Evolutionary conservation across 352 stramenopile genomes (phyloP), one percentile per base, ranked within the genome.

Genomic region (Phytophthora megakarya): DNA sequence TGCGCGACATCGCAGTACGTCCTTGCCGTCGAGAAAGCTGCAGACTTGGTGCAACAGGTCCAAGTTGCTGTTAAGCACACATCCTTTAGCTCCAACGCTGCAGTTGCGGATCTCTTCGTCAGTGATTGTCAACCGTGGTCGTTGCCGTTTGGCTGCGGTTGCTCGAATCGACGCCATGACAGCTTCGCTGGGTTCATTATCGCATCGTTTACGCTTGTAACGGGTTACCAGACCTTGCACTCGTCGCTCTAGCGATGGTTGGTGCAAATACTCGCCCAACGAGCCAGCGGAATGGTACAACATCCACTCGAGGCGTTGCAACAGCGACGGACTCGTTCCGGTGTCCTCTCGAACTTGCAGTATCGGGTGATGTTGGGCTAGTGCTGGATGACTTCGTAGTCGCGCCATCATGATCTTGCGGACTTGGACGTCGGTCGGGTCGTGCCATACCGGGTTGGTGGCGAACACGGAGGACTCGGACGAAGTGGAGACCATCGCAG

Each of bases 271-370:
- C 59, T 93, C 84, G 49, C 71, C 51, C 12, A 90, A 56, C 15
- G 84, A 93, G 18, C 78, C 67, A 0, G 84, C 84, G 9, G 77
- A 79, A 33, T 89, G 72, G 69, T 88, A 93, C 23, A 93, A 64
- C 77, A 89, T 88, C 72, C 84, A 86, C 61, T 93, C 84, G 53
- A 93, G 79, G 0, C 84, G 78, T 52, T 88, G 84, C 51, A 91
- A 56, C 28, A 93, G 73, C 18, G 81, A 83, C 37, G 76, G 77
- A 60, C 77, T 65, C 1, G 48, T 51, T 18, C 59, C 48, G 10
- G 54, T 65, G 39, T 69, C 48, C 47, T 72, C 50, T 30, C 48
- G 30, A 7, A 44, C 42, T 35, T 67, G 65, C 26, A 76, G 48
- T 12, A 76, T 55, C 7, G 69, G 59, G 35, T 76, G 64, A 45